Conservation (phyloP, 83 land plant species). For the Larix sibirica region DNA sequence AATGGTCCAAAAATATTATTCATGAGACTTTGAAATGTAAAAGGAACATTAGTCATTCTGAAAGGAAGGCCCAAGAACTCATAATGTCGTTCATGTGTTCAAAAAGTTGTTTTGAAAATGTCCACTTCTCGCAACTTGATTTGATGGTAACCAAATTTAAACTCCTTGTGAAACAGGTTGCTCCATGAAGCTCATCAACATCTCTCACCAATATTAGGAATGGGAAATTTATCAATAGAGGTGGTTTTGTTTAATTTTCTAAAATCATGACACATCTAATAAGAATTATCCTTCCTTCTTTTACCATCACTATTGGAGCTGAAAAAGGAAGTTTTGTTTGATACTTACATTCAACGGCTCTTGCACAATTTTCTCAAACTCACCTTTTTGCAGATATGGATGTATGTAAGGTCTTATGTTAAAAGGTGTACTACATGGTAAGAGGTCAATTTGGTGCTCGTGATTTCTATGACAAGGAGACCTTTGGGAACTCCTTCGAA, state of each 20-base stretch:
- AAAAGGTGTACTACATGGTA: not conserved
- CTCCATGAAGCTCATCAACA: conserved; percentile 20
- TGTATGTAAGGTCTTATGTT: conserved; percentile 12
- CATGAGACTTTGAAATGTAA: conserved; percentile 27
- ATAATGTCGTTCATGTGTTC: conserved; percentile 23
- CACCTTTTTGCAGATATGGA: not conserved
- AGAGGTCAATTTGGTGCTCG: conserved; percentile 2
- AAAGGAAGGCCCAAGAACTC: conserved; percentile 31
- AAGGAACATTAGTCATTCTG: conserved; percentile 23
- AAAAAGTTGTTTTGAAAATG: conserved; percentile 25
- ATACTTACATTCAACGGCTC: conserved; percentile 9
- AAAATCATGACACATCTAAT: conserved; percentile 21
- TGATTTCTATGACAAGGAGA: not conserved
- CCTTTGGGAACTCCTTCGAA: too few species aligned
- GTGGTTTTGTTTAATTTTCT: conserved; percentile 16
- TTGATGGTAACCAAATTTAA: conserved; percentile 22
- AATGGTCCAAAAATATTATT: conserved; percentile 13
- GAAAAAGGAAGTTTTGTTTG: conserved; percentile 12
- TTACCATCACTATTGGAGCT: conserved; percentile 20
- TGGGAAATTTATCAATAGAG: conserved; percentile 16
- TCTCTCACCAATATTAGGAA: conserved; percentile 21
- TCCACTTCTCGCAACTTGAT: conserved; percentile 11
- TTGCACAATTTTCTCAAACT: conserved; percentile 6
- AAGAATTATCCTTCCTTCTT: conserved; percentile 22
- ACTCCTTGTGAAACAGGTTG: conserved; percentile 22